Evolutionary conservation across 768 basidiomycete species (phyloP), one percentile per base, ranked within the genome.

Genomic region (Termitomyces sp.): DNA sequence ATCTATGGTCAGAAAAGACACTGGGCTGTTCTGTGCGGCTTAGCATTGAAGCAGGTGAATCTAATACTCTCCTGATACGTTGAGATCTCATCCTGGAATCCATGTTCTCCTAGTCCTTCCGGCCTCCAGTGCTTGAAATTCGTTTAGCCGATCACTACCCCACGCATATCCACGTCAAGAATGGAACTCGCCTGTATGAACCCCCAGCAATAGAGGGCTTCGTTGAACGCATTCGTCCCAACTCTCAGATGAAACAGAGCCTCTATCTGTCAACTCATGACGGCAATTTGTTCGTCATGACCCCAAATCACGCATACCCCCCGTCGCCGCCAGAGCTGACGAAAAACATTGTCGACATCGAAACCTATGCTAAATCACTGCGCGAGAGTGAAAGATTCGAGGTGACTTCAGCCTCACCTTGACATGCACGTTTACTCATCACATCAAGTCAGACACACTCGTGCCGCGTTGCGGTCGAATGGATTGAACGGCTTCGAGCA

Each of bases 181-280:
- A 79, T 71, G 76, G 75, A 68, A 75, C 70, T 72, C 65, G 73
- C 37, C 67, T 95, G 18, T 71, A 81, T 34, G 92, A 95, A 64
- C 95, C 95, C 2, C 85, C 87, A 0, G 82, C 84, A 0, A 76
- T 96, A 47, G 95, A 98, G 72, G 95, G 95, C 2, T 97, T 91
- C 71, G 74, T 95, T 43, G 82, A 90, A 59, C 86, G 87, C 47
- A 79, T 91, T 64, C 80, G 77, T 61, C 79, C 84, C 2, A 84
- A 82, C 62, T 76, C 82, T 20, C 82, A 84, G 59, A 68, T 70
- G 30, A 84, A 79, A 53, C 82, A 88, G 56, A 77, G 77, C 4
- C 65, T 88, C 14, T 95, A 94, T 71, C 76, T 95, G 39, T 73
- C 81, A 27, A 83, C 84, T 6, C 90, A 93, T 65, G 80, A 86